These are phyloP conservation scores for Raphanus hybrid DNA, from an alignment of 441 rosid species.

Conservation along the genomic window DNA sequence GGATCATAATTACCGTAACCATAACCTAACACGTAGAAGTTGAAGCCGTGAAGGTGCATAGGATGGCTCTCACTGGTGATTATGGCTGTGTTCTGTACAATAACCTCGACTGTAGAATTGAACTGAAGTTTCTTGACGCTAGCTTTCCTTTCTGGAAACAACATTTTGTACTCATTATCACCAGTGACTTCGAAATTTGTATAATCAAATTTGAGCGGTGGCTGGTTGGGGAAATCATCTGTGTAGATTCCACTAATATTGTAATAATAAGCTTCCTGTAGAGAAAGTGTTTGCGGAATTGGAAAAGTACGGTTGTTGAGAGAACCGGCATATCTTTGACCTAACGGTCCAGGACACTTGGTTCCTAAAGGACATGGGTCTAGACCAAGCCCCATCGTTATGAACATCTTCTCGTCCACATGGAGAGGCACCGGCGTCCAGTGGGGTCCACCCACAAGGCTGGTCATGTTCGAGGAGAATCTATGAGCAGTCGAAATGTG, in stretches of 20 bases:
- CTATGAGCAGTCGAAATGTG: conserved; percentile 53
- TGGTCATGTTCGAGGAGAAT: conserved; percentile 46
- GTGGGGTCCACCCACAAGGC: conserved; percentile 50
- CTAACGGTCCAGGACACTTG: conserved; percentile 49
- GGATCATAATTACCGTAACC: conserved; percentile 68
- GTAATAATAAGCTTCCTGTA: conserved; percentile 68
- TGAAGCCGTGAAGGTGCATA: conserved; percentile 79
- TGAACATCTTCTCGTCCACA: conserved; percentile 57
- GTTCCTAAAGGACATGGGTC: conserved; percentile 51
- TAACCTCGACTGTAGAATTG: conserved; percentile 67
- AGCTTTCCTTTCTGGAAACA: conserved; percentile 42
- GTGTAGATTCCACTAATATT: conserved; percentile 54
- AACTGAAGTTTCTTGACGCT: conserved; percentile 57
- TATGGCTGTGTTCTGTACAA: conserved; percentile 64
- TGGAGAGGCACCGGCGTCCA: conserved; percentile 61
- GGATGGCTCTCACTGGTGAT: conserved; percentile 69
- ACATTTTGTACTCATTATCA: conserved; percentile 33
- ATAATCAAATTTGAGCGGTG: conserved; percentile 59
- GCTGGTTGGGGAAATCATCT: conserved; percentile 63
- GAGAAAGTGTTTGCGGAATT: conserved; percentile 46
- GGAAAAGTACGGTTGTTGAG: conserved; percentile 45
- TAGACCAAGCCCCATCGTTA: conserved; percentile 57
- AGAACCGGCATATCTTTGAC: conserved; percentile 51
- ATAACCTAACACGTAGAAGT: conserved; percentile 65
- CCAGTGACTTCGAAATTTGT: conserved; percentile 49